Conservation (phyloP, 108 stramenopile species). For the Pelagomonas calceolata region DNA sequence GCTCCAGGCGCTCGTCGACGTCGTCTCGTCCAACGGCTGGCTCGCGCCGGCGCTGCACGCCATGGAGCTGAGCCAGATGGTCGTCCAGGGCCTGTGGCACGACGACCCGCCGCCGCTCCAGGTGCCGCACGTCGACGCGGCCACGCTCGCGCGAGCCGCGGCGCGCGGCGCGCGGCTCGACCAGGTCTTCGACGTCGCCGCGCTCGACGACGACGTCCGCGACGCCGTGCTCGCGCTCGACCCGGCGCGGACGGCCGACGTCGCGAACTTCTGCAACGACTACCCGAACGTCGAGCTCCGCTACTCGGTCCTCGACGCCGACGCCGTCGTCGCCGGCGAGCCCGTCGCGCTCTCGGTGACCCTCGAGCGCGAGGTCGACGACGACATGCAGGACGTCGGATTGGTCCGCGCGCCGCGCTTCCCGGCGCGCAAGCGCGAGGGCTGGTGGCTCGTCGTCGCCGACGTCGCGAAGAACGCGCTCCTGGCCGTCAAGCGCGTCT, state of each 20-base stretch:
- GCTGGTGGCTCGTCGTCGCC: conserved; percentile 92
- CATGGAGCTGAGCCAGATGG: conserved; percentile 97
- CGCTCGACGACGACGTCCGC: conserved; percentile 83
- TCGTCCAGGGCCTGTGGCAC: conserved; percentile 93
- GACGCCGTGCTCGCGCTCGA: conserved; percentile 74
- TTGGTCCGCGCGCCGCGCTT: conserved; percentile 73
- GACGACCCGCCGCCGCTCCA: conserved; percentile 77
- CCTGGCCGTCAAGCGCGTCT: conserved; percentile 82
- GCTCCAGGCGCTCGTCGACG: conserved; percentile 91
- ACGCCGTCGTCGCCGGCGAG: conserved; percentile 73
- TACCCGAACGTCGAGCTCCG: conserved; percentile 88
- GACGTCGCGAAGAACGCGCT: conserved; percentile 74
- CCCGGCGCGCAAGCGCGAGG: conserved; percentile 81
- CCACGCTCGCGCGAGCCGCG: conserved; percentile 55
- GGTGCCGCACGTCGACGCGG: conserved; percentile 91
- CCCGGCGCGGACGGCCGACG: conserved; percentile 83
- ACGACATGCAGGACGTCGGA: conserved; percentile 43
- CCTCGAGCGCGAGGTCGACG: conserved; percentile 80
- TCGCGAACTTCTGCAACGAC: conserved; percentile 93
- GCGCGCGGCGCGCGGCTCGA: conserved; percentile 67
- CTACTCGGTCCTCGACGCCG: conserved; percentile 68
- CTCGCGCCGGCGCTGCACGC: conserved; percentile 90
- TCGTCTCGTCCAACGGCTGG: conserved; percentile 93
- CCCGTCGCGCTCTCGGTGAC: conserved; percentile 69
- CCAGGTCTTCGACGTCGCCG: conserved; percentile 78